phyloP scores from a whole-genome alignment of 495 filamentous ascomycete genomes.

The Astrothelium macrocarpum region DNA sequence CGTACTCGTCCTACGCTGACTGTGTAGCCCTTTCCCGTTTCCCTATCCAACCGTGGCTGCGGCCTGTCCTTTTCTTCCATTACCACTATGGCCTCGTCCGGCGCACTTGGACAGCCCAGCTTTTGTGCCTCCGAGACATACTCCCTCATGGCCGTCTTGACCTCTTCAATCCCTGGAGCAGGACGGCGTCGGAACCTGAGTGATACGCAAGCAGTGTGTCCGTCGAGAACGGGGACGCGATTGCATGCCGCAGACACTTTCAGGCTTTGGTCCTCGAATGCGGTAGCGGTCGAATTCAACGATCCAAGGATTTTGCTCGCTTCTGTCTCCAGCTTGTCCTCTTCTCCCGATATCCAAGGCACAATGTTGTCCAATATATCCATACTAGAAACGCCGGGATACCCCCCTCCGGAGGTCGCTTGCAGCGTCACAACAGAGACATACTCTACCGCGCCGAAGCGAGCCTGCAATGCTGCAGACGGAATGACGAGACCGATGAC shows the following conservation, averaged over 20 bases:
- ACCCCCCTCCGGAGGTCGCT: slow-evolving; percentile 37
- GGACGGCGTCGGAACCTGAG: slow-evolving; percentile 32
- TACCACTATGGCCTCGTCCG: slow-evolving; percentile 34
- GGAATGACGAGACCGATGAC: slow-evolving; percentile 39
- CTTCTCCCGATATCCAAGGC: slow-evolving; percentile 37
- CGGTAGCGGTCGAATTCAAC: slow-evolving; percentile 29
- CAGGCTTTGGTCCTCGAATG: slow-evolving; percentile 31
- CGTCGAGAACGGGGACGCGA: slow-evolving; percentile 36
- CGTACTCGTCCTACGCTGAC: slow-evolving; percentile 35
- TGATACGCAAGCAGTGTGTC: slow-evolving; percentile 37
- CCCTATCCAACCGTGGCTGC: slow-evolving; percentile 35
- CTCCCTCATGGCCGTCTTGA: slow-evolving; percentile 35
- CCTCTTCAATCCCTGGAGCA: slow-evolving; percentile 32
- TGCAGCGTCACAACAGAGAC: slow-evolving; percentile 38
- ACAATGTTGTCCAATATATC: slow-evolving; percentile 40
- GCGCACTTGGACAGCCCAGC: slow-evolving; percentile 34
- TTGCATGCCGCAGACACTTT: slow-evolving; percentile 34
- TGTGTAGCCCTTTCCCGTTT: slow-evolving; percentile 36
- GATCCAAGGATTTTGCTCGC: slow-evolving; percentile 36
- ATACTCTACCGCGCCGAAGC: slow-evolving; percentile 33
- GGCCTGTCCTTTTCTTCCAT: slow-evolving; percentile 37
- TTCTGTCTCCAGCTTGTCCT: slow-evolving; percentile 37
- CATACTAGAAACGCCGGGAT: slow-evolving; percentile 38
- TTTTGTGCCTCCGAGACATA: slow-evolving; percentile 35
- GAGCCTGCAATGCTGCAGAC: slow-evolving; percentile 33